phyloP scores from a whole-genome alignment of 2,329 filamentous ascomycete species.

The Sordariomycetes sp. region DNA sequence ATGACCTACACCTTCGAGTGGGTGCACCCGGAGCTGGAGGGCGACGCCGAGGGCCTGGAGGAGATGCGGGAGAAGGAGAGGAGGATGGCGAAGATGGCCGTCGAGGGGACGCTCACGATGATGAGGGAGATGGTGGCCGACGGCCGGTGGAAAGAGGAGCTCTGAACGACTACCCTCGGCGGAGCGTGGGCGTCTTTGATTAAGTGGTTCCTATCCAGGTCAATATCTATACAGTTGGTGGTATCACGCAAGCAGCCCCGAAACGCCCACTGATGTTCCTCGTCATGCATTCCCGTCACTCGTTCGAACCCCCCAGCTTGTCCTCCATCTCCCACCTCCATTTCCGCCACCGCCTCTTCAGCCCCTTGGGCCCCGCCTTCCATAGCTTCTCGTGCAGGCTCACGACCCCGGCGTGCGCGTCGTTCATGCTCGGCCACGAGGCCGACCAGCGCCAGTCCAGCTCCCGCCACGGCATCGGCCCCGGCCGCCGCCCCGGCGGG shows the following conservation, averaged over 20 bases:
- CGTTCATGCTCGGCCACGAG: slow-evolving; percentile 21
- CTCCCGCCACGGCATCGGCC: slow-evolving; percentile 29
- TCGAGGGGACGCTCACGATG: slow-evolving; percentile 10
- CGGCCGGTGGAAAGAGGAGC: background rate
- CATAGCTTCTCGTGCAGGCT: slow-evolving; percentile 27
- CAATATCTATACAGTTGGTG: background rate
- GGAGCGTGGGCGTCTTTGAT: background rate
- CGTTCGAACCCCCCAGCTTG: background rate
- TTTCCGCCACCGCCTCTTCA: slow-evolving; percentile 4
- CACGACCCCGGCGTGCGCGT: slow-evolving; percentile 19
- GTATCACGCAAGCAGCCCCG: background rate
- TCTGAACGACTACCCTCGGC: background rate
- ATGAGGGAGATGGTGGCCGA: slow-evolving; percentile 6
- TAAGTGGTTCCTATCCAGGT: background rate
- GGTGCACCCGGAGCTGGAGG: slow-evolving; percentile 16
- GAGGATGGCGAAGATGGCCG: slow-evolving; percentile 9
- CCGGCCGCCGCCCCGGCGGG: slow-evolving; percentile 7
- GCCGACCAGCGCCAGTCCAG: slow-evolving; percentile 26
- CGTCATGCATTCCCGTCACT: background rate
- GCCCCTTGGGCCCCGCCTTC: slow-evolving; percentile 10
- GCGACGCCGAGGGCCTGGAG: slow-evolving; percentile 6
- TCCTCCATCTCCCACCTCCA: slow-evolving; percentile 2
- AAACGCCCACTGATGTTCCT: background rate
- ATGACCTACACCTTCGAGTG: slow-evolving; percentile 26
- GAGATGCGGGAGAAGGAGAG: slow-evolving; percentile 13